Evolutionary conservation across 2,329 filamentous ascomycete species (phyloP), one percentile per base, ranked within the genome.

Genomic region (Alternaria angustiovoidea): DNA sequence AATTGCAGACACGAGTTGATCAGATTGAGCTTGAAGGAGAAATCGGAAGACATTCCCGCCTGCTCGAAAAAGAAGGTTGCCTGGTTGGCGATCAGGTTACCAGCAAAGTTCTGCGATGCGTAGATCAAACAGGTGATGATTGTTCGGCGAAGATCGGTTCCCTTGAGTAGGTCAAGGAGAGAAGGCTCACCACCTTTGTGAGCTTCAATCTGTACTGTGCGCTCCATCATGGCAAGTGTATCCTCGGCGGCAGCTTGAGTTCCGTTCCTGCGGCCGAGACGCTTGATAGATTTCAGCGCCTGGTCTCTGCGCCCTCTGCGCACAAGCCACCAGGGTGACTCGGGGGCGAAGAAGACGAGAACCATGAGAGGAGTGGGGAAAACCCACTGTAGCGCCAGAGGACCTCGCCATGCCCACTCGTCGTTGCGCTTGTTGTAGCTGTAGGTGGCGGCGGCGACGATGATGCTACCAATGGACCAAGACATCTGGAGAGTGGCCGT

Each of bases 401-500:
- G 70, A 22, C 57, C 60, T 51, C 69, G 60, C 65, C 64, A 72
- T 3, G 68, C 64, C 69, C 69, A 72, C 41, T 72, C 58, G 24
- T 71, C 68, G 5, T 32, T 54, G 20, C 65, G 66, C 14, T 63
- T 61, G 51, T 87, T 80, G 79, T 86, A 87, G 46, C 75, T 72
- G 72, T 85, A 88, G 54, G 83, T 85, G 59, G 85, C 81, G 51
- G 75, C 86, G 38, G 83, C 85, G 36, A 88, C 86, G 54, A 89
- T 86, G 74, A 89, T 88, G 34, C 76, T 72, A 24, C 86, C 87
- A 68, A 88, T 85, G 18, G 86, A 84, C 86, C 86, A 89, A 76
- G 85, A 86, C 85, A 88, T 87, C 74, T 89, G 86, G 67, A 89
- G 69, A 80, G 86, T 88, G 71, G 86, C 84, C 4, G 87, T 89